Evolutionary conservation across 2,329 filamentous ascomycete species (phyloP), one percentile per base, ranked within the genome.

Genomic region (Ceratocystis diversiconidia): DNA sequence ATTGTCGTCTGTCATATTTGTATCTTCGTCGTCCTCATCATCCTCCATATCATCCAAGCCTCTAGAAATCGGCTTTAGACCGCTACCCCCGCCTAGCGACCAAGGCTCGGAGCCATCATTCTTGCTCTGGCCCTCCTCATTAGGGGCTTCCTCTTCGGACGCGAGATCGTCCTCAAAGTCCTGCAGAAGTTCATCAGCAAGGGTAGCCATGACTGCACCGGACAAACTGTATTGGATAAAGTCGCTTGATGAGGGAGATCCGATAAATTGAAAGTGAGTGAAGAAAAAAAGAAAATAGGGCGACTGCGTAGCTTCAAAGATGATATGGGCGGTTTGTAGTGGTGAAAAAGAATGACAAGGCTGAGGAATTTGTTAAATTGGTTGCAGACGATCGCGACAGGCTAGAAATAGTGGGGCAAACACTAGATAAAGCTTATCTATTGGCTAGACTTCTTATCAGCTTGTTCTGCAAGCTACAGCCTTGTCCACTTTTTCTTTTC

Each of bases 141-240:
- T 79, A 60, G 81, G 79, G 41, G 83, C 79, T 44, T 84, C 83
- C 68, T 87, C 86, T 46, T 82, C 84, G 72, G 73, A 75, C 7
- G 73, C 75, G 66, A 77, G 76, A 65, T 95, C 90, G 15, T 63
- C 71, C 44, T 91, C 90, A 69, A 95, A 94, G 74, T 95, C 90
- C 72, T 94, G 89, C 71, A 97, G 81, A 10, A 99, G 83, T 74
- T 97, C 92, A 72, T 97, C 92, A 69, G 90, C 92, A 69, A 95
- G 82, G 57, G 90, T 95, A 74, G 92, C 90, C 91, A 96, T 95
- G 63, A 68, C 75, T 66, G 52, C 52, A 28, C 28, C 17, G 28
- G 10, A 41, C 36, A 15, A 41, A 2, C 10, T 41, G 36, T 41
- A 41, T 5, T 41, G 10, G 12, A 41, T 15, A 41, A 12, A 41